Evolutionary conservation across 176 grass and related monocot genomes (phyloP).

Genomic region (barley (Hordeum vulgare)): MorexV3_pseudomolecules_assembly NC_058523.1:519010847-519011346

Average conservation of each 20-base stretch:
- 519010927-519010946: background rate
- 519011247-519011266: too few species aligned
- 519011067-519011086: background rate
- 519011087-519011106: background rate
- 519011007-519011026: background rate
- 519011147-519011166: too few species aligned
- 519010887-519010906: background rate
- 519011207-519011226: too few species aligned
- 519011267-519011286: background rate
- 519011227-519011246: too few species aligned
- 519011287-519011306: background rate
- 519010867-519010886: background rate
- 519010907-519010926: background rate
- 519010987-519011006: background rate
- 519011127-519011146: background rate
- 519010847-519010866: background rate
- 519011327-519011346: too few species aligned
- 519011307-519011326: too few species aligned
- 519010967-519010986: background rate
- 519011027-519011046: background rate
- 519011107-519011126: background rate
- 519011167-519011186: too few species aligned
- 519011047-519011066: background rate
- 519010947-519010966: background rate
- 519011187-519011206: too few species aligned